A percentile compares a stretch with the other conserved stretches of the same genome.
Evolutionary conservation across 345 rosid genomes (phyloP).

Genomic region (Citrus unshiu): DNA sequence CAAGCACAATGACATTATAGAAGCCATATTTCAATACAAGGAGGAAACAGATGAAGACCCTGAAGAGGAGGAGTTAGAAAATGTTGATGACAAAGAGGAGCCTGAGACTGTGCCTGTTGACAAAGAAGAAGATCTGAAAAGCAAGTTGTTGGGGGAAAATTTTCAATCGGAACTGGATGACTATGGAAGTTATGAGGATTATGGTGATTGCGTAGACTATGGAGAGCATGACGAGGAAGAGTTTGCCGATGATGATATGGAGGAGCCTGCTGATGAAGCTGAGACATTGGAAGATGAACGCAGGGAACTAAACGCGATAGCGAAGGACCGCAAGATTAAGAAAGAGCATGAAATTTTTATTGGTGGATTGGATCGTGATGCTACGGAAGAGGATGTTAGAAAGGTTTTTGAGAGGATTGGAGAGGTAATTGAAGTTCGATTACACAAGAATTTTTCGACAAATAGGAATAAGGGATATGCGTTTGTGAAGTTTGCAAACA

Average conservation of each 20-base stretch:
- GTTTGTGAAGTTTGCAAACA: constrained; percentile 55
- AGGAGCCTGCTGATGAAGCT: constrained; percentile 41
- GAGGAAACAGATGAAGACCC: constrained; percentile 5
- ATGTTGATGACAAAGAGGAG: constrained; percentile 13
- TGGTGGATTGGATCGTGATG: constrained; percentile 58
- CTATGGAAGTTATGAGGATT: constrained; percentile 44
- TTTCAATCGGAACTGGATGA: constrained; percentile 24
- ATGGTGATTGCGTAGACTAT: constrained; percentile 52
- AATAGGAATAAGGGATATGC: constrained; percentile 63
- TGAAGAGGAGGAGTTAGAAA: constrained; percentile 10
- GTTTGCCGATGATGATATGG: constrained; percentile 36
- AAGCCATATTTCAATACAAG: background rate
- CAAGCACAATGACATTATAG: constrained; percentile 2
- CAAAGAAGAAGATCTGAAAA: constrained; percentile 13
- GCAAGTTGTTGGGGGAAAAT: constrained; percentile 22
- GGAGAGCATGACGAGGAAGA: constrained; percentile 55
- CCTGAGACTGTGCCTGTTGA: constrained; percentile 6
- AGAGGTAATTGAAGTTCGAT: constrained; percentile 50
- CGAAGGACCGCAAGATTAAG: constrained; percentile 48
- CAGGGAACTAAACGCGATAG: constrained; percentile 41
- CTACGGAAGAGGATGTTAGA: constrained; percentile 55
- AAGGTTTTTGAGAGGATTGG: constrained; percentile 56
- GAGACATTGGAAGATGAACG: constrained; percentile 45
- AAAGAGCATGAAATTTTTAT: constrained; percentile 62
- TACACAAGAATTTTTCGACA: constrained; percentile 41